Evolutionary conservation across 768 basidiomycete genomes (phyloP).

Genomic region (Trametes cingulata): DNA sequence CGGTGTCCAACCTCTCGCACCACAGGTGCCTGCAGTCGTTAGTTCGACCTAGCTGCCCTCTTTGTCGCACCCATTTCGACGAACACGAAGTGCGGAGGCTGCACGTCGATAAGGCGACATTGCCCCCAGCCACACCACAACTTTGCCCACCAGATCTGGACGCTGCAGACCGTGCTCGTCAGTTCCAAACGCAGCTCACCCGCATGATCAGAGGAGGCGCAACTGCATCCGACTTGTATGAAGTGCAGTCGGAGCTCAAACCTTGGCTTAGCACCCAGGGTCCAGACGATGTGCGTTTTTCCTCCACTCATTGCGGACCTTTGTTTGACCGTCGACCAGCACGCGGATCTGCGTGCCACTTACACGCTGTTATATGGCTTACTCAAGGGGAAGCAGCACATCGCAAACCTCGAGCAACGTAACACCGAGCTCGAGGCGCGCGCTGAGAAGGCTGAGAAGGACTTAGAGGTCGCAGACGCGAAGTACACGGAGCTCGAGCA

Average conservation of each 20-base stretch:
- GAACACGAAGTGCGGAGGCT: conserved; percentile 50
- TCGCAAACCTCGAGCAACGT: conserved; percentile 14
- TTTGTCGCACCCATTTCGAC: conserved; percentile 61
- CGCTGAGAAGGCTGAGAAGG: conserved; percentile 24
- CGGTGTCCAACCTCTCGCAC: neutral
- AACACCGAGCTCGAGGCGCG: conserved; percentile 22
- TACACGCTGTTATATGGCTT: conserved; percentile 25
- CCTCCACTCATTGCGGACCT: neutral
- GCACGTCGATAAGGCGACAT: conserved; percentile 56
- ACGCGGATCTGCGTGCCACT: conserved; percentile 28
- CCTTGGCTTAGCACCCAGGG: conserved; percentile 27
- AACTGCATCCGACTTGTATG: conserved; percentile 19
- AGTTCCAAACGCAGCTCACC: conserved; percentile 55
- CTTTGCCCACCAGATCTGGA: conserved; percentile 15
- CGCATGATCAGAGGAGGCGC: conserved; percentile 57
- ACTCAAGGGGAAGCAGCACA: conserved; percentile 17
- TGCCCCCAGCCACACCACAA: conserved; percentile 13
- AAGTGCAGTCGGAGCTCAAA: conserved; percentile 25
- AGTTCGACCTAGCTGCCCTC: conserved; percentile 53
- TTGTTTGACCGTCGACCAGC: conserved; percentile 17
- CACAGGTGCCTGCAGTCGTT: conserved; percentile 58
- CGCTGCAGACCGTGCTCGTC: conserved; percentile 42
- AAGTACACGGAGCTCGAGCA: conserved; percentile 44
- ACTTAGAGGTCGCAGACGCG: conserved; percentile 40
- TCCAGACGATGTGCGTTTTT: conserved; percentile 23